These are phyloP conservation scores for Zhuliangozyma blackwelliae DNA, from an alignment of 1,139 yeast species.

Conservation along the genomic window DNA sequence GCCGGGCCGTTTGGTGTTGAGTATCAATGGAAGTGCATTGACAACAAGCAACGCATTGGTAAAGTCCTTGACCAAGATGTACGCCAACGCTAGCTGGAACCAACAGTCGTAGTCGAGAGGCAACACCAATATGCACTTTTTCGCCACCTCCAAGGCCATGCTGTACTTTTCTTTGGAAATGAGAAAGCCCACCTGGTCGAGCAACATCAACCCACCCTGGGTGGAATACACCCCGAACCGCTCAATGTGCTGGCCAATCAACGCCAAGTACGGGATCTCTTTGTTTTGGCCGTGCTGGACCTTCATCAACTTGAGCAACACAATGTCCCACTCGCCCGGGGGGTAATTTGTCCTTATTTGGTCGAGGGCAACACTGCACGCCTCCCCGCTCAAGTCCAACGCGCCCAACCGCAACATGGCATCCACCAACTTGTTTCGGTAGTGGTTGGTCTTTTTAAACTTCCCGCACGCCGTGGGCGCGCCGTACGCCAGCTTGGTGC, in stretches of 20 bases:
- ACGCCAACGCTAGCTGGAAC: conserved; percentile 33
- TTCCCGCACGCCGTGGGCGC: conserved; percentile 28
- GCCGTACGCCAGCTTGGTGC: conserved; percentile 25
- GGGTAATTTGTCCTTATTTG: conserved; percentile 13
- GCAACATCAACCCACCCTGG: conserved; percentile 33
- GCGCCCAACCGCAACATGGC: conserved; percentile 23
- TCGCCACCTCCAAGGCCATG: conserved; percentile 29
- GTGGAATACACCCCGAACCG: conserved; percentile 18
- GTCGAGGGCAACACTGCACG: conserved; percentile 18
- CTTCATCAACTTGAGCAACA: conserved; percentile 26
- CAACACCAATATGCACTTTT: conserved; percentile 27
- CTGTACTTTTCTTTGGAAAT: conserved; percentile 24
- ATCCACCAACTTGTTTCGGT: conserved; percentile 33
- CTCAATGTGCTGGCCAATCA: conserved; percentile 22
- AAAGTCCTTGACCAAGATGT: conserved; percentile 27
- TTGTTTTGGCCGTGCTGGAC: conserved; percentile 23
- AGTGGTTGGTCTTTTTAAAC: conserved; percentile 25
- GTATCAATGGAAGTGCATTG: conserved; percentile 32
- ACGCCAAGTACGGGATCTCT: conserved; percentile 22
- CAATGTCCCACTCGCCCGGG: conserved; percentile 25
- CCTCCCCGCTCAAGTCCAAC: conserved; percentile 16
- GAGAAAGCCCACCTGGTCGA: conserved; percentile 38
- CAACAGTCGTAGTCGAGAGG: conserved; percentile 44
- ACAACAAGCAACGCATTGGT: conserved; percentile 30
- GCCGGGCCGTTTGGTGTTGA: conserved; percentile 12